These are phyloP conservation scores for Ceratocystis colombiana DNA, from an alignment of 2,329 filamentous ascomycete species.

Conservation along the genomic window DNA sequence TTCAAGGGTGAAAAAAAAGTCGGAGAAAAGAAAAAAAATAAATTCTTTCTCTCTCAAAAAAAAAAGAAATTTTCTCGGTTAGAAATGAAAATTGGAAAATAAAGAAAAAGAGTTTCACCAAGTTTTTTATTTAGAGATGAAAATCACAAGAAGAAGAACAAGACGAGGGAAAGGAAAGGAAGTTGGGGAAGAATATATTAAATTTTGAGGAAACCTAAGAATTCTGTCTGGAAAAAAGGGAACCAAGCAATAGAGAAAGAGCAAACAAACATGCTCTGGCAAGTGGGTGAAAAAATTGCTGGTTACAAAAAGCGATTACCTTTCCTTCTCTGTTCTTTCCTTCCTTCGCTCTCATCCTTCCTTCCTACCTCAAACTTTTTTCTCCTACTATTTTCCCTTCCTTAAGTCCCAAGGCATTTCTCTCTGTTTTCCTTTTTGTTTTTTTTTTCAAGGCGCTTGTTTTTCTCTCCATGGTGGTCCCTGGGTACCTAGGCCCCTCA, in stretches of 20 bases:
- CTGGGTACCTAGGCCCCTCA: neutral
- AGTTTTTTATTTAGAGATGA: conserved; percentile 1
- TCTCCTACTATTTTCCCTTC: no score
- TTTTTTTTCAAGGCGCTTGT: no score
- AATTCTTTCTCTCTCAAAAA: neutral
- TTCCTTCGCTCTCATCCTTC: neutral
- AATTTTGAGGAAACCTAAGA: neutral
- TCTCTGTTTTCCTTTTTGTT: no score
- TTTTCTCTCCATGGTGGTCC: neutral
- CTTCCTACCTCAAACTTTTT: neutral
- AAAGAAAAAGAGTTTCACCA: conserved; percentile 12
- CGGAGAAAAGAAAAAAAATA: neutral
- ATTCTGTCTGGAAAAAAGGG: neutral
- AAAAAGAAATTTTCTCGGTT: conserved; percentile 7
- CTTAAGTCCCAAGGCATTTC: no score
- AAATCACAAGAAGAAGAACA: neutral
- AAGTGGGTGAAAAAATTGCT: conserved; percentile 2
- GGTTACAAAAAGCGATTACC: neutral
- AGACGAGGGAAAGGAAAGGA: neutral
- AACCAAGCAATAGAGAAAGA: neutral
- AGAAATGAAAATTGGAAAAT: conserved; percentile 15
- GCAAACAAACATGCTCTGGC: neutral
- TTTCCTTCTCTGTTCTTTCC: conserved; percentile 2
- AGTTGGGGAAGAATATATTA: conserved; percentile 1
- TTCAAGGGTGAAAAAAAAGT: conserved; percentile 18